phyloP scores from a whole-genome alignment of 1,284 basidiomycete species.

The Xanthoconium separans region DNA sequence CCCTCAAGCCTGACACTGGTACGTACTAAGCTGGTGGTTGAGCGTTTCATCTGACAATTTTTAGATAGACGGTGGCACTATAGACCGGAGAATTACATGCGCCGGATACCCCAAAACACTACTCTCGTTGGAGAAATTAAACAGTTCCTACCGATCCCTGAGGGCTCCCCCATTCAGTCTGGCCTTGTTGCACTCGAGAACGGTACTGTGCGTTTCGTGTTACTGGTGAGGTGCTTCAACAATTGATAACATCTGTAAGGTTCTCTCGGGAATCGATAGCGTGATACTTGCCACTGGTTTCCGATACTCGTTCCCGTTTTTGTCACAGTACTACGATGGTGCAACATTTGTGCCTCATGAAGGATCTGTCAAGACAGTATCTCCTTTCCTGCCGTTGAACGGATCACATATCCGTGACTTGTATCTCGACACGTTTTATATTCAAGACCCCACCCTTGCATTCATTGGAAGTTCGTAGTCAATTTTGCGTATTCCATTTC shows the following conservation, averaged over 20 bases:
- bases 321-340: constrained; percentile 16
- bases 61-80: constrained; percentile 1
- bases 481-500: no score
- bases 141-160: constrained; percentile 7
- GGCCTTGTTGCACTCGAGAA: constrained; percentile 12
- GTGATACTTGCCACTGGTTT: constrained; percentile 13
- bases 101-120: constrained; percentile 12
- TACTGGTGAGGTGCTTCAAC: neutral
- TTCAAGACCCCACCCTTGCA: constrained; percentile 17
- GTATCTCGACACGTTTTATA: constrained; percentile 18
- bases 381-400: constrained; percentile 9
- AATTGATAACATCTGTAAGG: neutral
- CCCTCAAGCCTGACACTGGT: neutral
- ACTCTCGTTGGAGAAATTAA: constrained; percentile 18
- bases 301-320: constrained; percentile 16
- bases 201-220: constrained; percentile 7
- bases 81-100: neutral
- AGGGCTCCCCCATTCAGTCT: constrained; percentile 13
- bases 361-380: neutral
- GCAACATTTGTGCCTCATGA: constrained; percentile 1
- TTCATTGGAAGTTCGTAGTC: constrained; percentile 13
- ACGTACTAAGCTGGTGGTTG: constrained; percentile 2
- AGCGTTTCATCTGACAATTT: neutral
- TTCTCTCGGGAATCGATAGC: constrained; percentile 15
- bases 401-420: constrained; percentile 17